Conservation (phyloP, 305 asterid genomes). For the Stenogyne calaminthoides region DNA sequence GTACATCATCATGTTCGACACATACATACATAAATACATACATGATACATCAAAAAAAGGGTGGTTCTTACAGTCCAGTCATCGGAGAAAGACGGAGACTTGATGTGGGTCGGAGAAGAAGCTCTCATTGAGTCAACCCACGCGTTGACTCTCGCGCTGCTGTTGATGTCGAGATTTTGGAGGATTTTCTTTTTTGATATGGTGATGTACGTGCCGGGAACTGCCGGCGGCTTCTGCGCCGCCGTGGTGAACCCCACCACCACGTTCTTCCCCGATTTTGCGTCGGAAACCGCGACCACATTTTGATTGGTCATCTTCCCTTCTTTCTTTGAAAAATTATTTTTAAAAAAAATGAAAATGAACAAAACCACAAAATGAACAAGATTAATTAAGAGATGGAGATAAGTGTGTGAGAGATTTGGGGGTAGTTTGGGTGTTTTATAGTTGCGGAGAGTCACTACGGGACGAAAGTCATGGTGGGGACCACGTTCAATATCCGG, state of each 20-base stretch:
- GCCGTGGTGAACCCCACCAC: slow-evolving; percentile 53
- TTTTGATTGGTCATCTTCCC: slow-evolving; percentile 71
- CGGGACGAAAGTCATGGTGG: slow-evolving; percentile 42
- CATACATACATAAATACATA: not conserved
- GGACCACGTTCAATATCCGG: slow-evolving; percentile 29
- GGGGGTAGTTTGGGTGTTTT: slow-evolving; percentile 53
- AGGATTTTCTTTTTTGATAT: slow-evolving; percentile 65
- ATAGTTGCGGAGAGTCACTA: slow-evolving; percentile 56
- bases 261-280: slow-evolving; percentile 44
- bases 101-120: slow-evolving; percentile 80
- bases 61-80: slow-evolving; percentile 60
- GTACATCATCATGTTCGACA: not conserved
- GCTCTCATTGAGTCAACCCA: slow-evolving; percentile 95
- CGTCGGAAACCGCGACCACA: slow-evolving; percentile 59
- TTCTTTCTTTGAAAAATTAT: not conserved
- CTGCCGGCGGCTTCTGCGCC: slow-evolving; percentile 70
- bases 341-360: not conserved
- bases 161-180: slow-evolving; percentile 62
- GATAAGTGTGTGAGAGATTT: slow-evolving; percentile 34
- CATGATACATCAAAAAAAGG: not conserved
- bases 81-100: slow-evolving; percentile 48
- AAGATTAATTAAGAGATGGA: slow-evolving; percentile 14
- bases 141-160: slow-evolving; percentile 54
- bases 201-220: slow-evolving; percentile 65
- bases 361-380: not conserved